These are phyloP conservation scores for Neopestalotiopsis sp. DNA, from an alignment of 2,329 filamentous ascomycete genomes.

Conservation along the genomic window DNA sequence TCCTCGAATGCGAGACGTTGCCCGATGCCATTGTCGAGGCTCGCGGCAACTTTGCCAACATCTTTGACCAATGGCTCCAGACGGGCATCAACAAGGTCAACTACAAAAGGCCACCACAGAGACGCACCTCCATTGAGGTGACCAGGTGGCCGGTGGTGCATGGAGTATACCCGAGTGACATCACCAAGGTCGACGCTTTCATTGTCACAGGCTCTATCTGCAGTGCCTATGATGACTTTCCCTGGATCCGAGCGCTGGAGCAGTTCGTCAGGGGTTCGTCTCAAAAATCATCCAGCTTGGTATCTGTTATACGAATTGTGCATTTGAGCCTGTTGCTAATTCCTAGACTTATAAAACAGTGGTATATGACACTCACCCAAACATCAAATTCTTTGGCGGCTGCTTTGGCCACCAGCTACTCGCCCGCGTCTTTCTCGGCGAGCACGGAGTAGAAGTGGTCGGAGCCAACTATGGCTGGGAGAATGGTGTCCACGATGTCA, in stretches of 20 bases:
- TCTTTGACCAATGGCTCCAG: conserved; percentile 21
- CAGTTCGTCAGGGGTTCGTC: conserved; percentile 11
- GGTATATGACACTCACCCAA: conserved; percentile 18
- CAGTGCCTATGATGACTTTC: conserved; percentile 17
- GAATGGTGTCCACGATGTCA: conserved; percentile 21
- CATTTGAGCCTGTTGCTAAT: background rate
- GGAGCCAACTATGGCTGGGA: conserved; percentile 19
- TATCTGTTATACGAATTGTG: background rate
- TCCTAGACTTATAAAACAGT: background rate
- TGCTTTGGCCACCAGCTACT: conserved; percentile 24
- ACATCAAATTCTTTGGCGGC: conserved; percentile 22
- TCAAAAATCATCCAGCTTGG: background rate
- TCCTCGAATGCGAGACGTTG: conserved; percentile 22
- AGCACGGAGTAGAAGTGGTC: conserved; percentile 16
- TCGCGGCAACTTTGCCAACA: conserved; percentile 19
- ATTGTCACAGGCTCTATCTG: conserved; percentile 21
- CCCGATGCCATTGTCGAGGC: conserved; percentile 3
- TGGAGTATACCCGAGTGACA: conserved; percentile 15
- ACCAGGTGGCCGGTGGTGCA: conserved; percentile 16
- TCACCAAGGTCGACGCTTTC: conserved; percentile 16
- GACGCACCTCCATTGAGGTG: background rate
- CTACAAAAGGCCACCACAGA: background rate
- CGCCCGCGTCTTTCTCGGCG: conserved; percentile 16
- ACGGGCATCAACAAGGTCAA: conserved; percentile 16
- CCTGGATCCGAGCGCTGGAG: conserved; percentile 18